Conservation (phyloP, 2,329 filamentous ascomycete species). For the Aspergillus tanneri region DNA sequence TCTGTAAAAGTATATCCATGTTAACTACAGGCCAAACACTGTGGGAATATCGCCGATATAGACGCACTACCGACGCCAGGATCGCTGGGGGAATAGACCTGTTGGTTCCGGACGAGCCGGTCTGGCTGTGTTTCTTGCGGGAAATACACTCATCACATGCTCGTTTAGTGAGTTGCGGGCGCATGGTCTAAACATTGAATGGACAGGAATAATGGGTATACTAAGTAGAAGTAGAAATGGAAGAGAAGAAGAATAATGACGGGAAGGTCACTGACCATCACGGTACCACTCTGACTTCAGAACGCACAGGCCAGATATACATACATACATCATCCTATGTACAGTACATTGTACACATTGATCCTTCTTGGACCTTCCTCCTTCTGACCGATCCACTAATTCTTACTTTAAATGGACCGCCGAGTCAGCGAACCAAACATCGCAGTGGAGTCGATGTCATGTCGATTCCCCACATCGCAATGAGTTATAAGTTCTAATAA, state of each 20-base stretch:
- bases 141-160: constrained; percentile 33
- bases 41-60: constrained; percentile 28
- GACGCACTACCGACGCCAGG: constrained; percentile 19
- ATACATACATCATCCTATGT: too few species aligned
- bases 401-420: background rate
- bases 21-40: constrained; percentile 33
- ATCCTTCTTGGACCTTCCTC: background rate
- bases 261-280: background rate
- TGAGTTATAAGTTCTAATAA: background rate
- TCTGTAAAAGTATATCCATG: constrained; percentile 18
- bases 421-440: background rate
- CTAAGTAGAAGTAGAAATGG: background rate
- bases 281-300: background rate
- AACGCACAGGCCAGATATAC: too few species aligned
- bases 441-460: background rate
- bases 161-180: constrained; percentile 25
- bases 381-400: background rate
- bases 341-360: background rate
- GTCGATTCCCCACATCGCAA: background rate
- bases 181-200: constrained; percentile 7
- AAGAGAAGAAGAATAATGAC: background rate
- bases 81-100: constrained; percentile 16
- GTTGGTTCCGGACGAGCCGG: too few species aligned
- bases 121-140: constrained; percentile 32
- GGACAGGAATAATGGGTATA: background rate